These are phyloP conservation scores for Candida krabiensis DNA, from an alignment of 805 yeast species.

Conservation along the genomic window DNA sequence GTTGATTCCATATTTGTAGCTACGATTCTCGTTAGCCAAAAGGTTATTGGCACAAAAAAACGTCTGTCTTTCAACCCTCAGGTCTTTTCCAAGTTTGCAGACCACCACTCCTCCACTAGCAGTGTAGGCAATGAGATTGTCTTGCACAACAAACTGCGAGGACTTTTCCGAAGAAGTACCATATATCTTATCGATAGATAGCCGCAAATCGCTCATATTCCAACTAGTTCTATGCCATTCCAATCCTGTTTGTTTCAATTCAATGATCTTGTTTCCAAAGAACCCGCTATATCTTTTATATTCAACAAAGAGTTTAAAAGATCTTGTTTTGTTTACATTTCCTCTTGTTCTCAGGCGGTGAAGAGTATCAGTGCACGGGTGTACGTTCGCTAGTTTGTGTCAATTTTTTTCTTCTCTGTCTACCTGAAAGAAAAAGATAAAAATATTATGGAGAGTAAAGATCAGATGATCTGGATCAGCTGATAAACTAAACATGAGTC, in stretches of 20 bases:
- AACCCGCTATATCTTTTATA: too few relatives aligned
- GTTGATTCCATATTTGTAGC: neutral
- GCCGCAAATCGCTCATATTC: slow-evolving; percentile 16
- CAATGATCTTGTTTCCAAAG: too few relatives aligned
- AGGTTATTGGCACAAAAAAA: slow-evolving; percentile 51
- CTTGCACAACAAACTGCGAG: slow-evolving; percentile 41
- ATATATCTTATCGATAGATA: slow-evolving; percentile 31
- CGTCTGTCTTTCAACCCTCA: slow-evolving; percentile 36
- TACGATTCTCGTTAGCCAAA: slow-evolving; percentile 1
- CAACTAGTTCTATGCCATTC: neutral
- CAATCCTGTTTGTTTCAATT: neutral
- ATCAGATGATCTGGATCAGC: too few relatives aligned
- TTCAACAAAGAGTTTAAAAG: too few relatives aligned
- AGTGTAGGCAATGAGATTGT: slow-evolving; percentile 47
- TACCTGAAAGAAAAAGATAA: too few relatives aligned
- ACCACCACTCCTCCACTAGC: slow-evolving; percentile 65
- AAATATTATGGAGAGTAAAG: too few relatives aligned
- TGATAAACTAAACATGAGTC: too few relatives aligned
- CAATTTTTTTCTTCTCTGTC: too few relatives aligned
- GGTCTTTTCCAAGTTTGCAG: slow-evolving; percentile 30
- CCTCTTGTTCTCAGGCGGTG: too few relatives aligned
- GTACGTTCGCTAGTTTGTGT: too few relatives aligned
- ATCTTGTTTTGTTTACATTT: too few relatives aligned
- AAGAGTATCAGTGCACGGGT: too few relatives aligned
- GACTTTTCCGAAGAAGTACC: slow-evolving; percentile 50